phyloP scores from a whole-genome alignment of 2,329 filamentous ascomycete genomes.

The Sarocladium strictum region DNA sequence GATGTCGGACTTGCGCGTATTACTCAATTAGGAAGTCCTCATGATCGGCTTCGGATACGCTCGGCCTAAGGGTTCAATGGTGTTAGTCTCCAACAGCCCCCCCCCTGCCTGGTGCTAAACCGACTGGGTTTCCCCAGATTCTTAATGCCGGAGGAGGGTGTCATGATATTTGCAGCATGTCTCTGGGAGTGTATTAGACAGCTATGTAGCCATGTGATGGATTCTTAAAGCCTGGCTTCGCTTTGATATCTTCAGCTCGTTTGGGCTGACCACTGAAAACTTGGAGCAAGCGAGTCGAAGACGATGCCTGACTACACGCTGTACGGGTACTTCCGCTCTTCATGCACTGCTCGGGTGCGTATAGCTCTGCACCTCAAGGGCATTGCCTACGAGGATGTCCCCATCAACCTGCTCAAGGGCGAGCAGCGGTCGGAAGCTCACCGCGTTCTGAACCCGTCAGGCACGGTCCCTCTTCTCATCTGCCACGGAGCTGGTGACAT shows the following conservation, averaged over 20 bases:
- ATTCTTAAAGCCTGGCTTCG: too few relatives aligned
- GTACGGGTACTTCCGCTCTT: slow-evolving; percentile 57
- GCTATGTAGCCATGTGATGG: too few relatives aligned
- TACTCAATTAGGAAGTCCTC: not conserved
- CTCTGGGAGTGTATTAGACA: too few relatives aligned
- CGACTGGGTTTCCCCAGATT: slow-evolving; percentile 1
- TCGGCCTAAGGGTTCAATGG: not conserved
- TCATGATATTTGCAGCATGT: too few relatives aligned
- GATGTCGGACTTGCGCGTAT: not conserved
- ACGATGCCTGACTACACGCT: slow-evolving; percentile 31
- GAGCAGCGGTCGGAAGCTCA: slow-evolving; percentile 44
- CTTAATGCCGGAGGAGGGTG: too few relatives aligned
- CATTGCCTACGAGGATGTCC: slow-evolving; percentile 39
- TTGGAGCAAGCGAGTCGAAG: too few relatives aligned
- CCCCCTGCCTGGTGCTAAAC: not conserved
- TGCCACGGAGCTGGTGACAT: slow-evolving; percentile 27
- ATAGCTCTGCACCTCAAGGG: slow-evolving; percentile 53
- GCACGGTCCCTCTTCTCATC: slow-evolving; percentile 48
- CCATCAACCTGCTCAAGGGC: slow-evolving; percentile 47
- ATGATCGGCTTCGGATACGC: slow-evolving; percentile 2
- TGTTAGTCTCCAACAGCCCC: not conserved
- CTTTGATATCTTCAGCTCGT: too few relatives aligned
- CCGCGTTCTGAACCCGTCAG: slow-evolving; percentile 44
- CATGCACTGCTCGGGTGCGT: slow-evolving; percentile 55
- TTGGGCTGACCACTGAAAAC: too few relatives aligned